Conservation (phyloP, 495 filamentous ascomycete genomes). For the Aspergillus saccharolyticus region DNA sequence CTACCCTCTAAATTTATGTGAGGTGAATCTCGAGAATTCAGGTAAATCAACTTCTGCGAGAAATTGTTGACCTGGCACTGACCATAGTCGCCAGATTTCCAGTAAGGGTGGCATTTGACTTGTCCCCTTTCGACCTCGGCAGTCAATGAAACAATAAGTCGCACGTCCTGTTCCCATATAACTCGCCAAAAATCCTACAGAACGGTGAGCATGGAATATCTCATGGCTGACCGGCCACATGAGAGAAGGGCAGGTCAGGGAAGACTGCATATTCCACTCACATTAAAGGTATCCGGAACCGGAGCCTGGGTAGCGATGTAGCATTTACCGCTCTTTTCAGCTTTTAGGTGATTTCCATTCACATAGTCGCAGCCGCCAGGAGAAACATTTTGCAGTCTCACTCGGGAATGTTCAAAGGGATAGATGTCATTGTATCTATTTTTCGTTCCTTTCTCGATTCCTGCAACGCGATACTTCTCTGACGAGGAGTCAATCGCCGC, state of each 20-base stretch:
- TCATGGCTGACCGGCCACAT: background rate
- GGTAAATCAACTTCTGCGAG: conserved; percentile 71
- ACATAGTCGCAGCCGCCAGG: conserved; percentile 87
- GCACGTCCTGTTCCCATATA: conserved; percentile 92
- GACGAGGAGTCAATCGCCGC: conserved; percentile 15
- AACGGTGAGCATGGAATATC: conserved; percentile 24
- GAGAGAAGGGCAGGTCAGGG: background rate
- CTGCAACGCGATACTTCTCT: conserved; percentile 60
- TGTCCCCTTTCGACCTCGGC: conserved; percentile 95
- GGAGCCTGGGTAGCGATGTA: conserved; percentile 97
- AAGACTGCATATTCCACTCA: conserved; percentile 41
- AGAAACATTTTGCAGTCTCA: conserved; percentile 65
- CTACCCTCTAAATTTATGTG: conserved; percentile 6
- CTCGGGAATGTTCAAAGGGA: conserved; percentile 90
- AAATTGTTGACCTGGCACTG: conserved; percentile 68
- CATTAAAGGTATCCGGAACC: conserved; percentile 85
- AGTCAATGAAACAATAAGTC: conserved; percentile 92
- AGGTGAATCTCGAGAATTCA: conserved; percentile 47
- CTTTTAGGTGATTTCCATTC: conserved; percentile 83
- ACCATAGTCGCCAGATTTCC: conserved; percentile 77
- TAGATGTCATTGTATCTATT: conserved; percentile 98
- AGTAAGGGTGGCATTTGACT: conserved; percentile 91
- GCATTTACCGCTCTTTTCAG: conserved; percentile 71
- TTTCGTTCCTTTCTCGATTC: conserved; percentile 90
- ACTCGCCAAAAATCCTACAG: conserved; percentile 94